phyloP scores from a whole-genome alignment of 331 rosid species.

The Malus hybrid region DNA sequence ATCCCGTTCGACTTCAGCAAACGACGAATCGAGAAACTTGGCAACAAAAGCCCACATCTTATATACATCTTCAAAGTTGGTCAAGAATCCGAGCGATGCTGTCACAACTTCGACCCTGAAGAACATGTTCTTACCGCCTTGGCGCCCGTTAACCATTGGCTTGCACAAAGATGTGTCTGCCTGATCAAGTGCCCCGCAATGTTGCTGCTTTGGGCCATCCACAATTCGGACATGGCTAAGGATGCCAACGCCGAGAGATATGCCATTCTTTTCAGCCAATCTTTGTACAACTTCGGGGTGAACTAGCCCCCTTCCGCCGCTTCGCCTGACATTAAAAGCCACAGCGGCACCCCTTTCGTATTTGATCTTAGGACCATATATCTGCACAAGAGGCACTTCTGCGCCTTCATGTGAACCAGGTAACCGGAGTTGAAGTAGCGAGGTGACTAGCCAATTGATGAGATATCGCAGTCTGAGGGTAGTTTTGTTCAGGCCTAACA shows the following conservation, averaged over 20 bases:
- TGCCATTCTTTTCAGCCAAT: slow-evolving; percentile 35
- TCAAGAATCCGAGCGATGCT: slow-evolving; percentile 44
- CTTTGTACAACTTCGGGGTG: slow-evolving; percentile 46
- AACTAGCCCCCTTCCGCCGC: slow-evolving; percentile 32
- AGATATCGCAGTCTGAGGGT: slow-evolving; percentile 38
- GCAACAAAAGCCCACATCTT: slow-evolving; percentile 52
- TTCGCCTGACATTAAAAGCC: slow-evolving; percentile 34
- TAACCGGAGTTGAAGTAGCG: slow-evolving; percentile 40
- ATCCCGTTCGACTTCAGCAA: slow-evolving; percentile 27
- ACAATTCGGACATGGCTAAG: slow-evolving; percentile 37
- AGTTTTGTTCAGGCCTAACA: slow-evolving; percentile 45
- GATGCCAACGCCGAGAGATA: slow-evolving; percentile 42
- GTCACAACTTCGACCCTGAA: slow-evolving; percentile 47
- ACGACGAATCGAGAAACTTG: slow-evolving; percentile 39
- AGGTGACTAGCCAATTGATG: slow-evolving; percentile 50
- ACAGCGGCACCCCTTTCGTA: slow-evolving; percentile 47
- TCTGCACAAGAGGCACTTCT: slow-evolving; percentile 33
- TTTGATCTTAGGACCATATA: slow-evolving; percentile 50
- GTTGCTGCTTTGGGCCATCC: slow-evolving; percentile 31
- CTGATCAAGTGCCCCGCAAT: slow-evolving; percentile 14
- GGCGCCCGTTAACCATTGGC: slow-evolving; percentile 34
- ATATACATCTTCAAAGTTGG: slow-evolving; percentile 48
- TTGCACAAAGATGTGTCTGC: slow-evolving; percentile 36
- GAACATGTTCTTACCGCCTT: slow-evolving; percentile 24
- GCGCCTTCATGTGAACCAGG: slow-evolving; percentile 17